These are phyloP conservation scores for Cryptosporidium xiaoi DNA, from an alignment of 169 alveolate genomes.

Conservation along the genomic window DNA sequence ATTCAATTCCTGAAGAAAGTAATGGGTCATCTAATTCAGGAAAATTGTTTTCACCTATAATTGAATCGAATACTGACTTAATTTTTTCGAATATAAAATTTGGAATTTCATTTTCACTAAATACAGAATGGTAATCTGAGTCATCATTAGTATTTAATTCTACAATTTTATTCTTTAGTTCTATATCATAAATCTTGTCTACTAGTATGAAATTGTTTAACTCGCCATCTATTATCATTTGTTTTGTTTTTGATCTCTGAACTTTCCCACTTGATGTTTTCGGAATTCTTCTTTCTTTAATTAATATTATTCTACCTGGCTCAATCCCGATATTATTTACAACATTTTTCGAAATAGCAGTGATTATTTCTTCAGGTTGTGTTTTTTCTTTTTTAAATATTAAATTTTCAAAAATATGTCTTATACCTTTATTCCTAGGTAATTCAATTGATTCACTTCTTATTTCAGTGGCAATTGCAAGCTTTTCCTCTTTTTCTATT, in stretches of 20 bases:
- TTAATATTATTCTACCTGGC: constrained; percentile 13
- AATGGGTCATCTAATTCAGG: constrained; percentile 78
- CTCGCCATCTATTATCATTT: constrained; percentile 61
- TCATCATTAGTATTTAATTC: constrained; percentile 6
- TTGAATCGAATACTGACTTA: constrained; percentile 22
- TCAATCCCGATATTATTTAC: constrained; percentile 36
- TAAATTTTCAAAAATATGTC: constrained; percentile 13
- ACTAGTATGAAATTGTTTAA: not conserved
- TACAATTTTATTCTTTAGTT: not conserved
- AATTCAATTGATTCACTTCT: constrained; percentile 23
- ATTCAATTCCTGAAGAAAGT: constrained; percentile 83
- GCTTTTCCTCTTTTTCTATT: constrained; percentile 57
- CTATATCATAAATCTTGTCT: not conserved
- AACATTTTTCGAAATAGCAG: not conserved
- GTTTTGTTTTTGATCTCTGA: constrained; percentile 66
- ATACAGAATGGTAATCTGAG: constrained; percentile 42
- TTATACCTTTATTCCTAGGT: not conserved
- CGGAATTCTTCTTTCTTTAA: constrained; percentile 52
- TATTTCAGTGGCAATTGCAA: constrained; percentile 78
- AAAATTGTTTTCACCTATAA: constrained; percentile 29
- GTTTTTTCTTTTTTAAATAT: constrained; percentile 12
- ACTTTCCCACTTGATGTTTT: constrained; percentile 78
- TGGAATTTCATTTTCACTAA: constrained; percentile 24
- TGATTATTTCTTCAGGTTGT: constrained; percentile 3
- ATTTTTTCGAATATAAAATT: constrained; percentile 23